Evolutionary conservation across 2,329 filamentous ascomycete species (phyloP), one percentile per base, ranked within the genome.

Genomic region (Hymenotorrendiella dingleyae): DNA sequence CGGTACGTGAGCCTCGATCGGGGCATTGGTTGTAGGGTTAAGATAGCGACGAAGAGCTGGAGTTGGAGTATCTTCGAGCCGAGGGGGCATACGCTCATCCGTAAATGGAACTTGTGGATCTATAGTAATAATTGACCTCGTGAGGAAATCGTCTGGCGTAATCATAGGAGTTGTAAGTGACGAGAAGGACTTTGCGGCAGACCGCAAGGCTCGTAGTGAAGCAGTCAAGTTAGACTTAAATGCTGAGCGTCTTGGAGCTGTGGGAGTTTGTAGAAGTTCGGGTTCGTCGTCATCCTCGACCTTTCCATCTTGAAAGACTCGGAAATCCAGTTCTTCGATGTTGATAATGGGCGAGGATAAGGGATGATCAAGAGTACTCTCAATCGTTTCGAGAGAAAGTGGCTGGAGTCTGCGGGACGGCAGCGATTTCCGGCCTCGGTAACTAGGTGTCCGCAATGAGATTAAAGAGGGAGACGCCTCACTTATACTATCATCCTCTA

Each of bases 201-300:
- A 80, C 46, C 76, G 51, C 44, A 84, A 61, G 24, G 80, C 80
- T 16, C 78, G 73, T 35, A 84, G 65, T 8, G 80, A 84, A 6
- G 80, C 80, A 5, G 80, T 84, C 27, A 84, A 60, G 55, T 84
- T 84, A 3, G 80, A 84, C 60, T 82, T 83, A 66, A 84, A 84
- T 6, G 73, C 79, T 29, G 55, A 66, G 44, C 54, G 59, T 27
- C 51, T 54, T 32, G 29, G 48, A 26, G 55, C 47, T 27, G 46
- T 30, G 27, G 47, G 40, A 6, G 40, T 36, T n/a, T 44, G 34
- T 10, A 36, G 21, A 10, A n/a, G 12, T 12, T 26, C 33, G 22
- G 35, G n/a, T 14, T 48, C 45, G 8, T 43, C 41, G 19, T 52
- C 45, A 7, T 50, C 53, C 36, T 45, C 40, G 14, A 41, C 45